Evolutionary conservation across 768 basidiomycete genomes (phyloP).

Genomic region (Filobasidium wieringae): DNA sequence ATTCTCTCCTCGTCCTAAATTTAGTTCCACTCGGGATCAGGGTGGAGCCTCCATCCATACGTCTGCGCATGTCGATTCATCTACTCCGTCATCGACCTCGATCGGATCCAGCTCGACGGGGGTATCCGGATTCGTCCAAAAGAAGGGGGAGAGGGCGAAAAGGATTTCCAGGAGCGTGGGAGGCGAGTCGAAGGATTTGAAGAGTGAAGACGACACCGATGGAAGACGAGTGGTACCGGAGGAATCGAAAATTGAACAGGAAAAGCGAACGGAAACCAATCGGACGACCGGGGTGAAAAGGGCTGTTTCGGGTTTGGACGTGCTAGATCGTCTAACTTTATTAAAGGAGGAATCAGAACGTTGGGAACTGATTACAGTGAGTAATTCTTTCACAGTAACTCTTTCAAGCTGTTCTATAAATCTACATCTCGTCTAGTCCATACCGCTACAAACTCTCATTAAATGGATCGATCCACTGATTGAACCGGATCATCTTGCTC

Average conservation of each 20-base stretch:
- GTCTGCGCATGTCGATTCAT: too few relatives aligned
- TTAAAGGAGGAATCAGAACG: not conserved
- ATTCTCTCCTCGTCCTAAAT: too few relatives aligned
- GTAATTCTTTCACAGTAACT: not conserved
- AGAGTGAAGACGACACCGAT: not conserved
- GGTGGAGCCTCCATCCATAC: too few relatives aligned
- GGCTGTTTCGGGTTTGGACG: slow-evolving; percentile 3
- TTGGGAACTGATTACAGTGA: slow-evolving; percentile 3
- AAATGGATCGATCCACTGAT: slow-evolving; percentile 1
- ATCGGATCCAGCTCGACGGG: not conserved
- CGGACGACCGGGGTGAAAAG: not conserved
- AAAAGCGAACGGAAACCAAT: not conserved
- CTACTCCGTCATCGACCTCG: too few relatives aligned
- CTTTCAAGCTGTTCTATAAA: not conserved
- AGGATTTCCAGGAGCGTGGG: too few relatives aligned
- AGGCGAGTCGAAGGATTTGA: too few relatives aligned
- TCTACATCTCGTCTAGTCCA: not conserved
- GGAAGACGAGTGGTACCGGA: not conserved
- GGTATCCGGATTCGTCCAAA: not conserved
- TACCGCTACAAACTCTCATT: not conserved
- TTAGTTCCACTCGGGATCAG: too few relatives aligned
- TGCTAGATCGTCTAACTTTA: slow-evolving; percentile 2
- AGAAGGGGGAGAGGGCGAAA: not conserved
- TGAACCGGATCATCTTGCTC: slow-evolving; percentile 13
- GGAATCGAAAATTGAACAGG: not conserved